These are phyloP conservation scores for Globisporangium heterothallicum DNA, from an alignment of 352 stramenopile genomes.

Conservation along the genomic window DNA sequence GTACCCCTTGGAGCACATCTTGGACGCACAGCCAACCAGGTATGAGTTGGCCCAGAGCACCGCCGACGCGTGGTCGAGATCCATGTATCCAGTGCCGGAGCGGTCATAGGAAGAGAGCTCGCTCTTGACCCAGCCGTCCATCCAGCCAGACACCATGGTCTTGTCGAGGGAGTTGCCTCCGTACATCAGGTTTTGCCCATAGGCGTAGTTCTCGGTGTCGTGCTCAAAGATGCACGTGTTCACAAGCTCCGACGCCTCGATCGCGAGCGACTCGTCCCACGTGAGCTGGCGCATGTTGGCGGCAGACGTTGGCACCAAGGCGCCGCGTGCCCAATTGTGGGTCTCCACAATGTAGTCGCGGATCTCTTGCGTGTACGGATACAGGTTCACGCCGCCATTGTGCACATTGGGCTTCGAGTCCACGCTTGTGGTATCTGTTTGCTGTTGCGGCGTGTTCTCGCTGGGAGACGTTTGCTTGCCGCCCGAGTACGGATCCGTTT, in stretches of 20 bases:
- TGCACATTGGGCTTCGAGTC: slow-evolving; percentile 19
- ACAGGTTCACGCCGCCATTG: slow-evolving; percentile 31
- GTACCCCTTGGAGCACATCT: slow-evolving; percentile 27
- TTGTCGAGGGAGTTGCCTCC: slow-evolving; percentile 19
- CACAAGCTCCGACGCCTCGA: slow-evolving; percentile 31
- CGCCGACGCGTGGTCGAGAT: slow-evolving; percentile 31
- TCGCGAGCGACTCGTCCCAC: slow-evolving; percentile 32
- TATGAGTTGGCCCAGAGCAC: slow-evolving; percentile 37
- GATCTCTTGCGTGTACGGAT: slow-evolving; percentile 25
- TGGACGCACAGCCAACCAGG: slow-evolving; percentile 30
- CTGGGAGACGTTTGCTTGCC: neutral
- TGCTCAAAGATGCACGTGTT: slow-evolving; percentile 34
- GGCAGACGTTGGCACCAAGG: slow-evolving; percentile 17
- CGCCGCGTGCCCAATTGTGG: slow-evolving; percentile 30
- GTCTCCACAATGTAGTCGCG: slow-evolving; percentile 27
- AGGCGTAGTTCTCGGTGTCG: slow-evolving; percentile 31
- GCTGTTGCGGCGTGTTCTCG: neutral
- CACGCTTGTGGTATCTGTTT: neutral
- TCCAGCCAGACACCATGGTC: slow-evolving; percentile 22
- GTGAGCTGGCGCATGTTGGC: slow-evolving; percentile 34
- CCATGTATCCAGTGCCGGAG: slow-evolving; percentile 22
- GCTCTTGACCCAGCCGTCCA: slow-evolving; percentile 26
- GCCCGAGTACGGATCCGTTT: slow-evolving; percentile 1
- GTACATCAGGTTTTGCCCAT: slow-evolving; percentile 39
- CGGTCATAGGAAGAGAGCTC: slow-evolving; percentile 27